phyloP scores from a whole-genome alignment of 2,329 filamentous ascomycete species.

The Chalara sp. region DNA sequence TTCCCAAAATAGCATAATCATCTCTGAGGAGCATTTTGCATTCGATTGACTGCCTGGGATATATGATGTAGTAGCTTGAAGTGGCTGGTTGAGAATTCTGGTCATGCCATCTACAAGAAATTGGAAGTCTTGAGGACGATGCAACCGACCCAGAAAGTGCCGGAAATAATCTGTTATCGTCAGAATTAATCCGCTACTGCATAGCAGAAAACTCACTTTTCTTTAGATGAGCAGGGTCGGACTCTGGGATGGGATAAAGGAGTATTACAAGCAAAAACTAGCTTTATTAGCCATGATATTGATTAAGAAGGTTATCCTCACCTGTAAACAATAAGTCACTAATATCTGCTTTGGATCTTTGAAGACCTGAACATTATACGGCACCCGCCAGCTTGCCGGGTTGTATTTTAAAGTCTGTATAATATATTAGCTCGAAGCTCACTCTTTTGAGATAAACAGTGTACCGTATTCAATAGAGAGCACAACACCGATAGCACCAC shows the following conservation, averaged over 20 bases:
- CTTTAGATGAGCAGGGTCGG: slow-evolving; percentile 52
- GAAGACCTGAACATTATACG: slow-evolving; percentile 87
- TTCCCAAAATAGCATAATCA: slow-evolving; percentile 97
- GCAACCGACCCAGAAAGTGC: slow-evolving; percentile 72
- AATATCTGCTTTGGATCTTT: slow-evolving; percentile 86
- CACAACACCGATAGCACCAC: slow-evolving; percentile 84
- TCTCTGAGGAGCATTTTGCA: slow-evolving; percentile 85
- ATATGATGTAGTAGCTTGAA: slow-evolving; percentile 83
- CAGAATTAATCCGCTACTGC: slow-evolving; percentile 1
- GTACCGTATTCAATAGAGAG: slow-evolving; percentile 86
- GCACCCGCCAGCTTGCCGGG: slow-evolving; percentile 85
- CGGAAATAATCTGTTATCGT: slow-evolving; percentile 64
- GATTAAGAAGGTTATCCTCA: slow-evolving; percentile 5
- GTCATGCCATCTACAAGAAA: slow-evolving; percentile 95
- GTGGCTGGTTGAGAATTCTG: slow-evolving; percentile 82
- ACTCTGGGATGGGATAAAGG: slow-evolving; percentile 82
- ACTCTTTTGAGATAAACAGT: slow-evolving; percentile 2
- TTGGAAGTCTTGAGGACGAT: slow-evolving; percentile 93
- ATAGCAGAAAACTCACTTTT: slow-evolving; percentile 50
- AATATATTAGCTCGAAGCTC: slow-evolving; percentile 1
- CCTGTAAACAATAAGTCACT: slow-evolving; percentile 78
- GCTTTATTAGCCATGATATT: too few relatives aligned
- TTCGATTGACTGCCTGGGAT: slow-evolving; percentile 75
- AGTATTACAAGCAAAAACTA: slow-evolving; percentile 79
- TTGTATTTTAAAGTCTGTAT: slow-evolving; percentile 89